phyloP scores from a whole-genome alignment of 306 rosid species.

The Neltuma alba region DNA sequence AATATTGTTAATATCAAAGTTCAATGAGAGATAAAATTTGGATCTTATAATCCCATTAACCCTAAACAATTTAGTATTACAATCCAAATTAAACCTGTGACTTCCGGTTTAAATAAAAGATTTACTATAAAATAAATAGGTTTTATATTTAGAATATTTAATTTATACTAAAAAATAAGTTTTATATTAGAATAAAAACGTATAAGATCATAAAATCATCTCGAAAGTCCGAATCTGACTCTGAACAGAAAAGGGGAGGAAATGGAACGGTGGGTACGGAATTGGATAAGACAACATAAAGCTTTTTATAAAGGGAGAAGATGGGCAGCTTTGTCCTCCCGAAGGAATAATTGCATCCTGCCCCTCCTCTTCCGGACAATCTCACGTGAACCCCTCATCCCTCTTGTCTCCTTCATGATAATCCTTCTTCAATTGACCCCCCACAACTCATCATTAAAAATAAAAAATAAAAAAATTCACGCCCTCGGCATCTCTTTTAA shows the following conservation, averaged over 20 bases:
- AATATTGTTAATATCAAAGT: not conserved
- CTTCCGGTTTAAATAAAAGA: not conserved
- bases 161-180: too few relatives aligned
- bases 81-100: too few relatives aligned
- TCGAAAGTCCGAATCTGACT: not conserved
- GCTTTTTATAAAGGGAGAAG: not conserved
- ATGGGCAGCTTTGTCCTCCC: constrained; percentile 33
- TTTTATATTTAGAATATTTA: too few relatives aligned
- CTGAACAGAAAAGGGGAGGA: not conserved
- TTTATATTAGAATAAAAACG: too few relatives aligned
- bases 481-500: too few relatives aligned
- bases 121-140: not conserved
- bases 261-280: constrained; percentile 41
- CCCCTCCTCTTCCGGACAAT: constrained; percentile 36
- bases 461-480: too few relatives aligned
- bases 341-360: constrained; percentile 19
- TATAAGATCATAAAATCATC: too few relatives aligned
- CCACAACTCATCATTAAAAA: too few relatives aligned
- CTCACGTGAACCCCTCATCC: constrained; percentile 37
- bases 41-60: too few relatives aligned
- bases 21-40: not conserved
- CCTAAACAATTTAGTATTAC: too few relatives aligned
- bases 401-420: not conserved
- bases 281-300: constrained; percentile 12
- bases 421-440: not conserved